Evolutionary conservation across 768 basidiomycete genomes (phyloP).

Genomic region (Mycena polygramma): DNA sequence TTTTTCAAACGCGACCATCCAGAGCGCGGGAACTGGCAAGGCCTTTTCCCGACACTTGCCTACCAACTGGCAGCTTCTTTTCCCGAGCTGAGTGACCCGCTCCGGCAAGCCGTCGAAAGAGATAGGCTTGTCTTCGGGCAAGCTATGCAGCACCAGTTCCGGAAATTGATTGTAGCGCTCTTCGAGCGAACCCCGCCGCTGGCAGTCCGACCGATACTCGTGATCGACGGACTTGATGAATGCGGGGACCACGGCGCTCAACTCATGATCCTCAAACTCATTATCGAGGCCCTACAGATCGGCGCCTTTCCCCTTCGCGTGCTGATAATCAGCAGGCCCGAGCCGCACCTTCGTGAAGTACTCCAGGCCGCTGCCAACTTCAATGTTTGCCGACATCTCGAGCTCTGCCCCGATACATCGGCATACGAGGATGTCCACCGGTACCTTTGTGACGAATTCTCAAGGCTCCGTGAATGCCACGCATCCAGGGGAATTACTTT

Average conservation of each 20-base stretch:
- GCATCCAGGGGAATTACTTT: conserved; percentile 3
- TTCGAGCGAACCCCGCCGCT: conserved; percentile 3
- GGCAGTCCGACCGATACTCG: not conserved
- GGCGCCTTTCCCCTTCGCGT: not conserved
- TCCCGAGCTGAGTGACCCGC: conserved; percentile 9
- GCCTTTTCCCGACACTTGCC: conserved; percentile 46
- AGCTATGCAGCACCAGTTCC: conserved; percentile 33
- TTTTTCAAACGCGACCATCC: conserved; percentile 48
- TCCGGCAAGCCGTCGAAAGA: conserved; percentile 28
- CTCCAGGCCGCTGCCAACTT: not conserved
- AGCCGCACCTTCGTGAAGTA: conserved; percentile 20
- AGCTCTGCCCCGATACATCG: conserved; percentile 3
- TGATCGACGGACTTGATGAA: conserved; percentile 22
- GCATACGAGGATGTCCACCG: conserved; percentile 11
- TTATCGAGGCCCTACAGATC: conserved; percentile 5
- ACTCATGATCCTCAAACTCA: not conserved
- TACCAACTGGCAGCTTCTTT: conserved; percentile 40
- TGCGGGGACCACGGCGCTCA: conserved; percentile 9
- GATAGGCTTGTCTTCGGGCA: conserved; percentile 35
- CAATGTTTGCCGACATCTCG: conserved; percentile 9
- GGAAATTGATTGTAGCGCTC: conserved; percentile 33
- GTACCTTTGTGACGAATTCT: conserved; percentile 16
- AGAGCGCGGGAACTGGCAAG: conserved; percentile 40
- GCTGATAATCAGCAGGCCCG: conserved; percentile 11
- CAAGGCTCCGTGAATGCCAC: not conserved